phyloP scores from a whole-genome alignment of 129 eudicot species.

The Apium graveolens region DNA sequence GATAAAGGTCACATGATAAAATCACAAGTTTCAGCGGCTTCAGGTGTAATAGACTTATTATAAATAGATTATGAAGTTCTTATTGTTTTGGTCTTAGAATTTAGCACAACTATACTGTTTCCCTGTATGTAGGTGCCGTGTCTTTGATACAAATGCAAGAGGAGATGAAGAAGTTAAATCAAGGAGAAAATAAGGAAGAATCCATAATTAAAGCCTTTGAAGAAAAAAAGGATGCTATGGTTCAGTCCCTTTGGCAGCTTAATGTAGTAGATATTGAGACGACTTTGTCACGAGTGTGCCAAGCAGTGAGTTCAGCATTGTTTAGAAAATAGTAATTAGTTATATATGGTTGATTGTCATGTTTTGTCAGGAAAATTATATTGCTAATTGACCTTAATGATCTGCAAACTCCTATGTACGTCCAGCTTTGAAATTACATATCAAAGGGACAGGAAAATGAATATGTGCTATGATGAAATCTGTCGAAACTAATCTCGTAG shows the following conservation, averaged over 20 bases:
- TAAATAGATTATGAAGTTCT: background rate
- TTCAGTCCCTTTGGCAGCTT: constrained; percentile 82
- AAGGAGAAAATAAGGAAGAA: constrained; percentile 64
- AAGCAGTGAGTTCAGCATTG: constrained; percentile 47
- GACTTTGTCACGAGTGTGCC: constrained; percentile 79
- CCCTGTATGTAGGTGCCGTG: constrained; percentile 53
- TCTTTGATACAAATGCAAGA: constrained; percentile 64
- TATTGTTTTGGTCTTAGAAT: background rate
- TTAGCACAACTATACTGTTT: background rate
- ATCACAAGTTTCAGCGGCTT: constrained; percentile 79
- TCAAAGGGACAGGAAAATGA: background rate
- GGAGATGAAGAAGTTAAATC: constrained; percentile 50
- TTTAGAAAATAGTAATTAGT: background rate
- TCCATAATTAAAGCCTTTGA: constrained; percentile 49
- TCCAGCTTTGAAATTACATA: background rate
- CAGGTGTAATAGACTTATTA: constrained; percentile 43
- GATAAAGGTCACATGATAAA: constrained; percentile 77
- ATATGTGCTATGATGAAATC: background rate
- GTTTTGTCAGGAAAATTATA: background rate
- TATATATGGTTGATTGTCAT: background rate
- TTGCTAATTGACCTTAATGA: background rate
- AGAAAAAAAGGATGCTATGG: constrained; percentile 67
- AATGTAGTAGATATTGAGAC: constrained; percentile 84
- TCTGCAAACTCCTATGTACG: background rate
- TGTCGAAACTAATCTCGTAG: background rate